Conservation (phyloP, 2,329 filamentous ascomycete species). For the Aspergillus tamarii region DNA sequence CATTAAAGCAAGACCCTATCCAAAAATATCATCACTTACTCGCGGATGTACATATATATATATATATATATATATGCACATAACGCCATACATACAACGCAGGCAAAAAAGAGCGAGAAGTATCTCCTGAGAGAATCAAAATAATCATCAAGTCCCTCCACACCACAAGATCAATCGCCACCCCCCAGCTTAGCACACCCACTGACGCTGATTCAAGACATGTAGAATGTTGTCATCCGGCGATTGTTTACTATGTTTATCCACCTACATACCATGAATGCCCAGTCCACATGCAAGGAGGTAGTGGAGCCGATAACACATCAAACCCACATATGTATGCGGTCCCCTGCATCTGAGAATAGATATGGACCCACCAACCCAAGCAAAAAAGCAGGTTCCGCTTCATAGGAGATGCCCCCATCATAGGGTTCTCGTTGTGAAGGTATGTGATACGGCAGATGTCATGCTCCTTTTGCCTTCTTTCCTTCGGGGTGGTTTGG, state of each 20-base stretch:
- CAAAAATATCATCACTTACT: neutral
- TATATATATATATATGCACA: neutral
- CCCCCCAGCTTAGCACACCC: neutral
- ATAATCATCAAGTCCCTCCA: neutral
- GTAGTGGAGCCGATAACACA: constrained; percentile 12
- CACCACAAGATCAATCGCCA: neutral
- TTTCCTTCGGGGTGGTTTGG: neutral
- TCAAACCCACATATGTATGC: constrained; percentile 9
- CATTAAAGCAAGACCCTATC: neutral
- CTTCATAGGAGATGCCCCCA: neutral
- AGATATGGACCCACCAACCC: neutral
- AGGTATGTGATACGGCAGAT: constrained; percentile 2
- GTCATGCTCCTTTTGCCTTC: neutral
- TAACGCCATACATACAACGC: neutral
- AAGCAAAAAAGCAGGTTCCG: neutral
- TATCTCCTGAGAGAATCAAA: neutral
- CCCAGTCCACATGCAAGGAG: constrained; percentile 11
- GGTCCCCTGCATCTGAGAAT: constrained; percentile 12
- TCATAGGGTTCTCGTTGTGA: neutral
- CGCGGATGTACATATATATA: neutral
- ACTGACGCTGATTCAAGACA: neutral
- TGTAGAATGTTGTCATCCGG: constrained; percentile 1
- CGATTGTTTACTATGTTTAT: constrained; percentile 6
- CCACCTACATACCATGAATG: constrained; percentile 7
- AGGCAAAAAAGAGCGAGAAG: neutral